A percentile compares a stretch with the other conserved stretches of the same genome.
phyloP scores from a whole-genome alignment of 108 stramenopile species.

The Fistulifera pelliculosa region DNA sequence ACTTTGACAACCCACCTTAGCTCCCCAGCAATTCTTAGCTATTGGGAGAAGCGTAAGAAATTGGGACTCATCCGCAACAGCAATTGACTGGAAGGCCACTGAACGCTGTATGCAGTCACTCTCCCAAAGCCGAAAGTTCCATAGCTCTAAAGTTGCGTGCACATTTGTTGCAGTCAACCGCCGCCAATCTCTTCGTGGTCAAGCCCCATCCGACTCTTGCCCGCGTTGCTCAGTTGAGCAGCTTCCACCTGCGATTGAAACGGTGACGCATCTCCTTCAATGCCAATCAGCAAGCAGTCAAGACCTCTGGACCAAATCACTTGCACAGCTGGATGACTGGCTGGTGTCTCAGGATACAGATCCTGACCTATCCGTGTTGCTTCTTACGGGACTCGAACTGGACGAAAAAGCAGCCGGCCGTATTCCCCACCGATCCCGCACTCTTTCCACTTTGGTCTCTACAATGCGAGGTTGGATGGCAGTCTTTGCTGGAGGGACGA shows the following conservation, averaged over 20 bases:
- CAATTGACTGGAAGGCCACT: background rate
- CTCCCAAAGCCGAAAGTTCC: background rate
- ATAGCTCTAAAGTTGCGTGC: background rate
- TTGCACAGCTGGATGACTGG: background rate
- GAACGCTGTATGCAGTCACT: background rate
- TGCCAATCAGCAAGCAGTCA: background rate
- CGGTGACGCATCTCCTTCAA: background rate
- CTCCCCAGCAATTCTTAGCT: background rate
- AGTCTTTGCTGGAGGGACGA: background rate
- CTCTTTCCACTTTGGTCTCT: no score
- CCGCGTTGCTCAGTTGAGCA: background rate
- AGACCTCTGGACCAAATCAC: background rate
- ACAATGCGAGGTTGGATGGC: background rate
- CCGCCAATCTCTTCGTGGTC: background rate
- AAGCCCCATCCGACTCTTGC: background rate
- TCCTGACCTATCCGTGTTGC: background rate
- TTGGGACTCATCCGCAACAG: background rate
- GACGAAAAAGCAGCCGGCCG: no score
- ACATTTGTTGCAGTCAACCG: background rate
- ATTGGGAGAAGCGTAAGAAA: background rate
- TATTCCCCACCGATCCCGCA: no score
- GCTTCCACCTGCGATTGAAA: background rate
- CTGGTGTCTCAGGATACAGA: background rate
- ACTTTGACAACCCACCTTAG: background rate
- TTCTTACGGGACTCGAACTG: no score